Evolutionary conservation across 805 yeast species (phyloP).

Genomic region (Millerozyma miso): DNA sequence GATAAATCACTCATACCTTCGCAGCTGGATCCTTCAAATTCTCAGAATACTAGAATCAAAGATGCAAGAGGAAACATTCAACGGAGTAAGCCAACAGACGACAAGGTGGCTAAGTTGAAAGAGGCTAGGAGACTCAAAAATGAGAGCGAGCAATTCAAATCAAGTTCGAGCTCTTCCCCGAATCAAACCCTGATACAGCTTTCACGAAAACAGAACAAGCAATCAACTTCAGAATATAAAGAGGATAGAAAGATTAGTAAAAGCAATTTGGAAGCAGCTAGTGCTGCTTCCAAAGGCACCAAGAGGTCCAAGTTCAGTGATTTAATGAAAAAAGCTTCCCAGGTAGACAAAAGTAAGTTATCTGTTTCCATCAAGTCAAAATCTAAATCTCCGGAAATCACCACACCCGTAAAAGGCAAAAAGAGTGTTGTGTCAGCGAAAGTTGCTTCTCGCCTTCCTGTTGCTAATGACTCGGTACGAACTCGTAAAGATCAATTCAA

Average conservation of each 20-base stretch:
- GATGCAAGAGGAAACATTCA: constrained; percentile 6
- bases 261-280: background rate
- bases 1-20: constrained; percentile 1
- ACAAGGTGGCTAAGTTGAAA: constrained; percentile 66
- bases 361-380: constrained; percentile 37
- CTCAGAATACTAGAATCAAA: background rate
- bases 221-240: constrained; percentile 3
- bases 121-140: constrained; percentile 60
- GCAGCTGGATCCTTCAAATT: background rate
- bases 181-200: no score
- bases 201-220: constrained; percentile 18
- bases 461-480: background rate
- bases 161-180: background rate
- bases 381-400: constrained; percentile 30
- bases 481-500: background rate
- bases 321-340: constrained; percentile 64
- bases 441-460: background rate
- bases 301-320: constrained; percentile 60
- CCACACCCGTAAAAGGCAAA: background rate
- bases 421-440: background rate
- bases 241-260: background rate
- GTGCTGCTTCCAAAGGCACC: constrained; percentile 9
- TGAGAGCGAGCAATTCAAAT: constrained; percentile 28
- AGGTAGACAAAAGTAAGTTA: constrained; percentile 46
- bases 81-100: constrained; percentile 43